Base-by-base conservation (phyloP, 345 rosid species). In the Lenwebbia sp. region DNA sequence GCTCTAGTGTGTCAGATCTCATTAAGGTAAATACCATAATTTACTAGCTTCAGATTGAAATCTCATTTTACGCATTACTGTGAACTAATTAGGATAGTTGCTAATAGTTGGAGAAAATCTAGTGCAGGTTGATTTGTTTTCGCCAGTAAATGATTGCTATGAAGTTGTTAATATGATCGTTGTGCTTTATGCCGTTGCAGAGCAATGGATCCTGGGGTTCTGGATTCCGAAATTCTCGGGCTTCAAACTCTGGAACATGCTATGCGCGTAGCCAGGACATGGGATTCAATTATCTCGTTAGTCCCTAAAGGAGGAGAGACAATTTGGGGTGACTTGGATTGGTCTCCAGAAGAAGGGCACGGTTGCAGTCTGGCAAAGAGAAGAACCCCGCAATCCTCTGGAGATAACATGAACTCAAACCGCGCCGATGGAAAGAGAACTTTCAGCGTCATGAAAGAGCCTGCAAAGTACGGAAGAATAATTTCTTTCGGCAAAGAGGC, bases 301-400 rank as follows among this genome's bases (percentile, higher is more conserved):
- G 26, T 96, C 85, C 98, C 96, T 53, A 95, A 95, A 87, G 98
- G 98, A 6, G 96, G 98, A 88, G 96, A 96, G 85, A 84, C 92
- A 44, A 90, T 95, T 30, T 95, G 96, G 99, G 96, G 96, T 3
- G 83, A 89, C 91, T 83, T 91, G 88, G 95, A 96, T 65, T 90
- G 92, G 88, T 91, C 93, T 15, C 93, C 92, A 6, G 96, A 94
- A 89, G 96, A 94, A 89, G 91, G 89, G 51, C 83, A 87, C 49
- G 83, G 51, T 12, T 94, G 94, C 60, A 86, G 47, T 84, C 86
- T 86, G 70, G 86, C 89, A 25, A 95, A 86, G 89, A 90, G 89
- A 87, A 89, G 87, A 70, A 62, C 82, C 37, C 37, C 37, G 26
- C 89, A 83, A 85, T 86, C 86, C 22, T 85, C 84, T 60, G 19